Evolutionary conservation across 371 early-diverging fungal species (phyloP).

Genomic region (Haplosporangium sp.): DNA sequence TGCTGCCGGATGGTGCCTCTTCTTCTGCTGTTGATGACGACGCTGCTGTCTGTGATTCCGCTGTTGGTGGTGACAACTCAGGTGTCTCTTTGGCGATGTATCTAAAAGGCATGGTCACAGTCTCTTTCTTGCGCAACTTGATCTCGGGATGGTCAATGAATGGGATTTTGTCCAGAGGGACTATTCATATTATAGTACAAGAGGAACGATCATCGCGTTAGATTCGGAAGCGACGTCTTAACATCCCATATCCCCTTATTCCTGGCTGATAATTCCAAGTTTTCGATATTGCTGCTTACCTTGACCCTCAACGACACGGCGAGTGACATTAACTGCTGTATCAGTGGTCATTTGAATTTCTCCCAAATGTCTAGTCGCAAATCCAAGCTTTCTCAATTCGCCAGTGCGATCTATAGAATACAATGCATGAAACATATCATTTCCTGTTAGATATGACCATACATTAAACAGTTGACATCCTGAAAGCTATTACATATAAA

Average conservation of each 20-base stretch:
- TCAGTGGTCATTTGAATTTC: slow-evolving; percentile 83
- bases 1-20: slow-evolving; percentile 17
- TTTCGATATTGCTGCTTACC: slow-evolving; percentile 46
- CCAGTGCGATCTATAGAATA: slow-evolving; percentile 74
- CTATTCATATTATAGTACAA: slow-evolving; percentile 33
- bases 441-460: background rate
- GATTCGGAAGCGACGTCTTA: background rate
- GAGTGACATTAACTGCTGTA: slow-evolving; percentile 73
- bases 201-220: background rate
- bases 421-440: background rate
- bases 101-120: slow-evolving; percentile 81
- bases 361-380: slow-evolving; percentile 82
- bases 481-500: background rate
- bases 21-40: slow-evolving; percentile 58
- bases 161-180: slow-evolving; percentile 70
- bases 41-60: slow-evolving; percentile 56
- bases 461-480: background rate
- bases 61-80: slow-evolving; percentile 57
- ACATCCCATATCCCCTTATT: background rate
- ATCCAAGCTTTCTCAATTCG: slow-evolving; percentile 78
- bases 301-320: slow-evolving; percentile 67
- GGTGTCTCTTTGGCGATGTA: slow-evolving; percentile 61
- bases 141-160: slow-evolving; percentile 84
- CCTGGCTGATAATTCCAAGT: no score
- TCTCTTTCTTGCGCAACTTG: slow-evolving; percentile 73